These are phyloP conservation scores for Vitis hybrid DNA, from an alignment of 177 flowering plant species.

Conservation along the genomic window DNA sequence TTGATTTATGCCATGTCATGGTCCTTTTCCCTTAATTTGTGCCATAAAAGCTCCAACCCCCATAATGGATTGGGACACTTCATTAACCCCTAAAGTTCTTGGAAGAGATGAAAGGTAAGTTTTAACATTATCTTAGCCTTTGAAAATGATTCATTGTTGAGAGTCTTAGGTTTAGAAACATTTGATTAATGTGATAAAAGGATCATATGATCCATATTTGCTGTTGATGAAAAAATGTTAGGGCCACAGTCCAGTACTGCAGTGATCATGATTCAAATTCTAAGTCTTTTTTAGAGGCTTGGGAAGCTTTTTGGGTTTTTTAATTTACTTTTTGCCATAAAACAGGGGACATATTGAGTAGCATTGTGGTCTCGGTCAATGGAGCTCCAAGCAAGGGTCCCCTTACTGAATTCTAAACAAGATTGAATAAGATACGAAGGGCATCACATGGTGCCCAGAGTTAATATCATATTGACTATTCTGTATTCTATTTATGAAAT, in stretches of 20 bases:
- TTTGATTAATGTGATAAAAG: background rate
- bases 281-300: background rate
- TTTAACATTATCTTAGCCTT: background rate
- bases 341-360: conserved; percentile 12
- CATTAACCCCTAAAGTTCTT: background rate
- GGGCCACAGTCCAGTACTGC: conserved; percentile 2
- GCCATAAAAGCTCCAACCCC: background rate
- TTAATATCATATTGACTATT: background rate
- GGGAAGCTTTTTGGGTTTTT: background rate
- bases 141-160: background rate
- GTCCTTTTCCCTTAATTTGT: background rate
- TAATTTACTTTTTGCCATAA: conserved; percentile 10
- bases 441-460: background rate
- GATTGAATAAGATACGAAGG: background rate
- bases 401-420: background rate
- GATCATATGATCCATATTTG: background rate
- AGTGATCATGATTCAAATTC: conserved; percentile 6
- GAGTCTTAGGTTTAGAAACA: conserved; percentile 13
- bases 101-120: background rate
- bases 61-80: background rate
- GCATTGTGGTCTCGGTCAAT: background rate
- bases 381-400: background rate
- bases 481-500: background rate
- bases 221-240: background rate
- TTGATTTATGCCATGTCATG: background rate